Conservation (phyloP, 129 eudicot species). For the Helichrysum umbraculigerum region DNA sequence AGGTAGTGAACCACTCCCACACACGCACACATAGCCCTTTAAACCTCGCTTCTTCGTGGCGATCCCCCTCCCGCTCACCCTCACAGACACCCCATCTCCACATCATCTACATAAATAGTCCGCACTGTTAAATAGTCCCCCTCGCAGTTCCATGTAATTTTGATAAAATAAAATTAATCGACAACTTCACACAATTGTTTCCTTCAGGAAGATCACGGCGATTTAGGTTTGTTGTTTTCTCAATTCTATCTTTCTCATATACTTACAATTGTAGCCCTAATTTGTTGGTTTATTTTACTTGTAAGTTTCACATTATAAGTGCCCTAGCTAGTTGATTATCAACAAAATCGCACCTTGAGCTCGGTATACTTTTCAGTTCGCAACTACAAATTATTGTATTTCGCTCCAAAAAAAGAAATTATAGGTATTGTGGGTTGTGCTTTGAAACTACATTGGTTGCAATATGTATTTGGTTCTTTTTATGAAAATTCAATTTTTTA, state of each 20-base stretch:
- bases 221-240: slow-evolving; percentile 8
- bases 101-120: too few relatives aligned
- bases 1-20: too few relatives aligned
- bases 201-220: slow-evolving; percentile 10
- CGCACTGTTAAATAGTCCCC: background rate
- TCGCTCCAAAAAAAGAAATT: background rate
- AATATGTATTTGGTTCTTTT: too few relatives aligned
- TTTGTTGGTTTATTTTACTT: background rate
- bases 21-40: too few relatives aligned
- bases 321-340: background rate
- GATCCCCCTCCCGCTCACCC: too few relatives aligned
- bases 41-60: too few relatives aligned
- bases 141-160: background rate
- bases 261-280: background rate
- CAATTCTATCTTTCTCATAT: background rate
- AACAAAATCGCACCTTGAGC: background rate
- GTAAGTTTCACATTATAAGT: background rate
- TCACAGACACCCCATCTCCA: too few relatives aligned
- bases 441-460: too few relatives aligned
- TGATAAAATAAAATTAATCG: background rate
- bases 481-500: too few relatives aligned
- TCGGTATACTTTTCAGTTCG: background rate
- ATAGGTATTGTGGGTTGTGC: background rate
- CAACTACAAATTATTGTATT: background rate
- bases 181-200: background rate